phyloP scores from a whole-genome alignment of 176 grass and related monocot genomes.

The Oryza longistaminata region DNA sequence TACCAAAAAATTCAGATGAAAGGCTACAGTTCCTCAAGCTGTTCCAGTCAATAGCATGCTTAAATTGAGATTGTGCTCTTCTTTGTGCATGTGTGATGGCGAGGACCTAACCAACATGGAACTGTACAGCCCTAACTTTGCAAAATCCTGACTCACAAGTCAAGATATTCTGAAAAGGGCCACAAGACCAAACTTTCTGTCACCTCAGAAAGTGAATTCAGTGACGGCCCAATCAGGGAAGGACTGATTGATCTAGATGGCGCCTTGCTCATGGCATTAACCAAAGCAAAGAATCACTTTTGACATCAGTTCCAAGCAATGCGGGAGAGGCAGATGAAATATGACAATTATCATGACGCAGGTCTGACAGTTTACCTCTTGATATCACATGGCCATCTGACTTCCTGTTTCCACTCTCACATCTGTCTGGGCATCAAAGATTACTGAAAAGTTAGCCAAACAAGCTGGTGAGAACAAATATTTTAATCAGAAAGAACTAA shows the following conservation, averaged over 20 bases:
- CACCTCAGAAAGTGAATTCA: conserved; percentile 38
- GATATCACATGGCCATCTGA: not conserved
- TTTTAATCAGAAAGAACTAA: not conserved
- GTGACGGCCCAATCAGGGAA: conserved; percentile 14
- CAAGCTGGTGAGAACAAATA: not conserved
- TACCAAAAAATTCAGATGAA: conserved; percentile 37
- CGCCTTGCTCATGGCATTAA: not conserved
- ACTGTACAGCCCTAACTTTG: not conserved
- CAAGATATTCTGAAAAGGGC: conserved; percentile 27
- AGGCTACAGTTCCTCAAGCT: conserved; percentile 33
- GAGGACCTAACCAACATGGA: conserved; percentile 41
- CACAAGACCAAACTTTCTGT: conserved; percentile 35
- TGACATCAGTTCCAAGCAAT: not conserved
- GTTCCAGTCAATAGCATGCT: conserved; percentile 48
- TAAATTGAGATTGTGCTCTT: conserved; percentile 39
- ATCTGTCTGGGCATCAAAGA: not conserved
- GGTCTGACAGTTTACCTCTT: not conserved
- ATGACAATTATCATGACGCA: not conserved
- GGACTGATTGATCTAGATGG: conserved; percentile 15
- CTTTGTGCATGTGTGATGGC: conserved; percentile 36
- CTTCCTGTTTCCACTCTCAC: not conserved
- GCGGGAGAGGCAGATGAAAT: conserved; percentile 5
- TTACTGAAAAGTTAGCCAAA: conserved; percentile 25
- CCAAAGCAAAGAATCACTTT: conserved; percentile 23
- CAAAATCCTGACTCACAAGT: conserved; percentile 27